Base-by-base conservation (phyloP, 441 rosid genomes). In the Pelargonium cotyledonis region DNA sequence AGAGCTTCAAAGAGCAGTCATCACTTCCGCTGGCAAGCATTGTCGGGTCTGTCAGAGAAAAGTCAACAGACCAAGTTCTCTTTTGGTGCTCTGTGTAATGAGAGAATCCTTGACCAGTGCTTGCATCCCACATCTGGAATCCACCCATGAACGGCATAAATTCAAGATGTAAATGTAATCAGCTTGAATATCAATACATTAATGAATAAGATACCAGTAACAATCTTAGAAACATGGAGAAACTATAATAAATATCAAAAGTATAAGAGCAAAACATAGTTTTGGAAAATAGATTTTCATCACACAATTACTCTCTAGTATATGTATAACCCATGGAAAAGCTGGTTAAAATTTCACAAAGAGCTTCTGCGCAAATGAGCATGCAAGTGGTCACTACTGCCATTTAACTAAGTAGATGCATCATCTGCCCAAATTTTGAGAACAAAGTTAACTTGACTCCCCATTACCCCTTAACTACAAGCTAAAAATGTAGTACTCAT, bases 41-140 rank as follows among this genome's bases (percentile, higher is more conserved):
- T 72, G 96, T 95, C 5, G 99, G 98, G 77, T 66, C 78, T 41
- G 85, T 85, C 71, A 70, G 89, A 76, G 96, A 92, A 76, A 95
- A 95, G 86, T 95, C 99, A 82, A 95, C 91, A 78, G 97, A 89
- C 99, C 99, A 95, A 41, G 98, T 89, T 81, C 99, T 87, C 84
- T 87, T 92, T 80, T 87, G 87, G 70, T 95, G 98, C 84, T 88
- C 97, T 41, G 70, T 77, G 69, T 81, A 95, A 68, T 91, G 92
- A 51, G 82, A 83, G 74, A 92, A 79, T 66, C 79, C 80, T 77
- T 89, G 96, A 72, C 99, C 96, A 53, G 98, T 95, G 76, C 81
- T 87, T 57, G 85, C 92, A 84, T 95, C 99, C 99, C 97, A 95
- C 72, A 92, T 72, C 99, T 95, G 83, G 71, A 72, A 75, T 62